Conservation (phyloP, 2,329 filamentous ascomycete genomes). For the Onygena corvina region DNA sequence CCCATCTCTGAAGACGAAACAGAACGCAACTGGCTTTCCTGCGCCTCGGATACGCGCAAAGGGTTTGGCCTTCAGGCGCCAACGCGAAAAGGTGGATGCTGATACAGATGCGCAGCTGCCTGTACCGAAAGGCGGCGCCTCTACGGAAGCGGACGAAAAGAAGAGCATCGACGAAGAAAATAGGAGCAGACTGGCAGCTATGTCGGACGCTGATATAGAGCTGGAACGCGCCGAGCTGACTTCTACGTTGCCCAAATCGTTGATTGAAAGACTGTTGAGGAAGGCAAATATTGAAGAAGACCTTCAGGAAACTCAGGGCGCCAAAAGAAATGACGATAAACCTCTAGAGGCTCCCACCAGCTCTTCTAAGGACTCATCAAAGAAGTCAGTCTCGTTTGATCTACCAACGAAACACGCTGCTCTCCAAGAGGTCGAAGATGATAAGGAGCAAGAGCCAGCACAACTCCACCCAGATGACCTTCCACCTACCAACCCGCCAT, state of each 20-base stretch:
- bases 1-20: slow-evolving; percentile 48
- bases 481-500: slow-evolving; percentile 25
- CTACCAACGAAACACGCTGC: slow-evolving; percentile 13
- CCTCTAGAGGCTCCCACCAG: slow-evolving; percentile 4
- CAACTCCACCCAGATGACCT: slow-evolving; percentile 23
- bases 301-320: slow-evolving; percentile 12
- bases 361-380: background rate
- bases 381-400: slow-evolving; percentile 25
- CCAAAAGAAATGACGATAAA: background rate
- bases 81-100: slow-evolving; percentile 29
- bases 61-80: slow-evolving; percentile 68
- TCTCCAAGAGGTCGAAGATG: slow-evolving; percentile 6
- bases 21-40: slow-evolving; percentile 65
- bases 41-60: slow-evolving; percentile 65
- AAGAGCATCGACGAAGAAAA: slow-evolving; percentile 74
- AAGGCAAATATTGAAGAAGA: slow-evolving; percentile 64
- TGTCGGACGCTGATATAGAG: slow-evolving; percentile 73
- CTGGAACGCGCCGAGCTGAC: slow-evolving; percentile 71
- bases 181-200: slow-evolving; percentile 54
- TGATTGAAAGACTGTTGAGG: slow-evolving; percentile 65
- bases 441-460: slow-evolving; percentile 1
- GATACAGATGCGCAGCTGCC: slow-evolving; percentile 15
- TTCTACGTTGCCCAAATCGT: slow-evolving; percentile 57
- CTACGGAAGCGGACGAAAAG: slow-evolving; percentile 47
- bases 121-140: background rate